Evolutionary conservation across 495 filamentous ascomycete genomes (phyloP), one percentile per base, ranked within the genome.

Genomic region (Aspergillus egyptiacus): DNA sequence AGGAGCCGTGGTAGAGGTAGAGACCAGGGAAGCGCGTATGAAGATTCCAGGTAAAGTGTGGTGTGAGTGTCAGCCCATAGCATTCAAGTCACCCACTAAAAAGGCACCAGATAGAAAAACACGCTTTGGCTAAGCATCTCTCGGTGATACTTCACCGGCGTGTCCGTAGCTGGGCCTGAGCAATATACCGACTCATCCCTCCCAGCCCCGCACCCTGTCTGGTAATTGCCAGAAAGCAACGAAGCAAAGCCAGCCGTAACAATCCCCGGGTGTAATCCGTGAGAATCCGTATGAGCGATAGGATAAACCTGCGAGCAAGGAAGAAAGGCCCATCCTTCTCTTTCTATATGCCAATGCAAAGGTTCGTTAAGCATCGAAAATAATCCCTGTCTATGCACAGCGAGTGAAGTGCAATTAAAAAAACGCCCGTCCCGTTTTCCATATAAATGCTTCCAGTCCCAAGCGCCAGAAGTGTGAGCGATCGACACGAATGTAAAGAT

Each of bases 401-500:
- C 67, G 67, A 73, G 61, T 67, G 66, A 62, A 59, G 68, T 71
- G 70, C 66, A 64, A 51, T 48, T 44, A 58, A 64, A 62, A 60
- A 60, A 55, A 50, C 65, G 63, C 57, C 57, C 32, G 38, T 32
- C 44, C 43, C 63, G 56, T 55, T 59, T 65, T 68, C 47, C 46
- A 49, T 54, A 54, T 54, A 47, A 48, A 51, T 45, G 62, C 45
- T 61, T 53, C 49, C 57, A 56, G 57, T 59, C 61, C 65, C 63
- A 66, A 62, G 63, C 69, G 69, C 68, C 71, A 59, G 54, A 32
- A 30, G 55, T 55, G 58, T 69, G 66, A 74, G 64, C 68, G 71
- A 74, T 64, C 55, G 71, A 74, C 71, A 70, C 53, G 68, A 70
- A 72, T 65, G 56, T 56, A 61, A 64, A 55, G 57, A 56, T 41